Base-by-base conservation (phyloP, 2,329 filamentous ascomycete genomes). In the Fusarium floridanum region DNA sequence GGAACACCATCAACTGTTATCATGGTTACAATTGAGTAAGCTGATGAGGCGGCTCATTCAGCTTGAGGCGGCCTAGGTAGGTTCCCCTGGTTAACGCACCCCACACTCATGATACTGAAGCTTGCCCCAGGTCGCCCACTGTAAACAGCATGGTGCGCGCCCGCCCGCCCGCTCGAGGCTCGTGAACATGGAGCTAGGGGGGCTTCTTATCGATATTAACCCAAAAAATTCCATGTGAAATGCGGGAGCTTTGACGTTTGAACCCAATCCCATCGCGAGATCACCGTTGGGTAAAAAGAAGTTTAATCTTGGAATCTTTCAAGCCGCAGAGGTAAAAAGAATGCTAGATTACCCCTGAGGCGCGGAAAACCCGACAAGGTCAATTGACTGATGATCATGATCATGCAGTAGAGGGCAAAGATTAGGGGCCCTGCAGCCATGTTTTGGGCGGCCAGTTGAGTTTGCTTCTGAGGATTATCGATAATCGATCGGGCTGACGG, bases 311-410 rank as follows among this genome's bases (percentile, higher is more conserved):
- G 45, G 59, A 55, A 70, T 56, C 74, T 70, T 53, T 45, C 32
- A 67, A 62, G 57, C 62, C 55, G 50, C 43, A 14, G 14, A 53
- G 41, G 53, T 10, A 29, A 24, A 53, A 17, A n/a, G 32, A 37
- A 36, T 36, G n/a, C 53, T 7, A 36, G 29, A 37, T 60, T 67
- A 66, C 69, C 72, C 72, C 72, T 73, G 72, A 70, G 48, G 55
- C 48, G 50, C 48, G 41, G 24, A 41, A 37, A 61, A 63, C 61
- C 36, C 37, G 34, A 55, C 37, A 62, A 43, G 70, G 66, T 43
- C 66, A 70, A 75, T 69, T 75, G 61, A 55, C 62, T 75, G 72
- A 74, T 74, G 62, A 75, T 75, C 72, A 74, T 75, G 72, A 75
- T 75, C 72, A 74, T 75, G 72, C 68, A 74, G 20, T 50, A 59